A percentile compares a stretch with the other conserved stretches of the same genome.
Evolutionary conservation across 805 yeast species (phyloP).

Genomic region (Metschnikowia hibisci): DNA sequence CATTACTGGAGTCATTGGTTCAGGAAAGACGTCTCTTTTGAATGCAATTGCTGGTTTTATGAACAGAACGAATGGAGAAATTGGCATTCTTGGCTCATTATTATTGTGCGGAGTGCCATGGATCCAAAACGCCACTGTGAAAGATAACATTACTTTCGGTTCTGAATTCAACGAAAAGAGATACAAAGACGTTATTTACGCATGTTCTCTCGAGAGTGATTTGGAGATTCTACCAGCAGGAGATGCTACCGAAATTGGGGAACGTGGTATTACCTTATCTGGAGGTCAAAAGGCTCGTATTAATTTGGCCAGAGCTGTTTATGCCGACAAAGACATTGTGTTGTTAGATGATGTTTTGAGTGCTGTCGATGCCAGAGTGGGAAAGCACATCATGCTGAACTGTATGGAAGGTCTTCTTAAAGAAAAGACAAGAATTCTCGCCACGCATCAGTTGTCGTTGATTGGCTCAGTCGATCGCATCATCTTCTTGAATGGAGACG

Average conservation of each 20-base stretch:
- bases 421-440: conserved; percentile 64
- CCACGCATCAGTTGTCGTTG: conserved; percentile 79
- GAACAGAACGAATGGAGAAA: conserved; percentile 50
- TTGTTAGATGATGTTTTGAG: conserved; percentile 75
- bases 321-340: conserved; percentile 62
- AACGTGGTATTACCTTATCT: conserved; percentile 79
- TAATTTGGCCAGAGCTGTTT: conserved; percentile 74
- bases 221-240: conserved; percentile 67
- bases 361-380: conserved; percentile 86
- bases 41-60: conserved; percentile 71
- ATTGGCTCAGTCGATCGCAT: conserved; percentile 67
- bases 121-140: conserved; percentile 78
- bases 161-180: conserved; percentile 44
- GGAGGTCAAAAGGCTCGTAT: conserved; percentile 89
- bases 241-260: conserved; percentile 78
- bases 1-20: conserved; percentile 76
- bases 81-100: conserved; percentile 50
- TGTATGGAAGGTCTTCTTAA: conserved; percentile 60
- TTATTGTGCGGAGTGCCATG: conserved; percentile 67
- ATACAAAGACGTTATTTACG: conserved; percentile 53
- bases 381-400: conserved; percentile 68
- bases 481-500: conserved; percentile 64
- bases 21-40: conserved; percentile 75
- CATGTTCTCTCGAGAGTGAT: conserved; percentile 67
- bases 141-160: conserved; percentile 73